A percentile compares a stretch with the other conserved stretches of the same genome.
Conservation (phyloP, 495 filamentous ascomycete species). For the Trichoderma orchidacearum region DNA sequence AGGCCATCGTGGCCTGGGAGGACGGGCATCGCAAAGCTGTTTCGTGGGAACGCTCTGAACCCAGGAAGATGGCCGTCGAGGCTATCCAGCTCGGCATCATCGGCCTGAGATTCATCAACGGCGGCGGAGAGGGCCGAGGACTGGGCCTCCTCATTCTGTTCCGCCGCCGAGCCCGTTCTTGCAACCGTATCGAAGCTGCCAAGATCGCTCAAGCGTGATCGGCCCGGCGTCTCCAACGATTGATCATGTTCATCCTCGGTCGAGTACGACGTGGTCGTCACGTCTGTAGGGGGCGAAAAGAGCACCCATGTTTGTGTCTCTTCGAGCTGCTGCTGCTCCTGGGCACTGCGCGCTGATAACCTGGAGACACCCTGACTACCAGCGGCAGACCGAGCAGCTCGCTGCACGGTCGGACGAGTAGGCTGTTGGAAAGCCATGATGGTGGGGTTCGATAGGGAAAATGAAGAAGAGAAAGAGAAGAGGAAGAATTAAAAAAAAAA, state of each 20-base stretch:
- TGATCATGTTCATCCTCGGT: conserved; percentile 41
- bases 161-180: conserved; percentile 19
- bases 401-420: conserved; percentile 45
- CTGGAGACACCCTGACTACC: background rate
- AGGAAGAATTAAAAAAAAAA: no score
- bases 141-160: conserved; percentile 22
- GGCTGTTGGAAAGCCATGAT: conserved; percentile 80
- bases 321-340: conserved; percentile 20
- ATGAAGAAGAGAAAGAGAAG: background rate
- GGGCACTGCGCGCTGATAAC: background rate
- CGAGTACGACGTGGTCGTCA: conserved; percentile 50
- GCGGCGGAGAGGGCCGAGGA: conserved; percentile 27
- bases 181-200: conserved; percentile 63
- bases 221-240: conserved; percentile 56
- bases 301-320: conserved; percentile 90
- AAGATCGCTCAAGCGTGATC: conserved; percentile 70
- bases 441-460: background rate
- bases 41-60: conserved; percentile 48
- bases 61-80: conserved; percentile 80
- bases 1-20: conserved; percentile 86
- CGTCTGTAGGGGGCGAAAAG: conserved; percentile 65
- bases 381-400: conserved; percentile 36
- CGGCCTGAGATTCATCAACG: conserved; percentile 39
- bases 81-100: conserved; percentile 76
- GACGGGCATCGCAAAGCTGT: conserved; percentile 34